phyloP scores from a whole-genome alignment of 768 basidiomycete species.

The Boletellus sp. region DNA sequence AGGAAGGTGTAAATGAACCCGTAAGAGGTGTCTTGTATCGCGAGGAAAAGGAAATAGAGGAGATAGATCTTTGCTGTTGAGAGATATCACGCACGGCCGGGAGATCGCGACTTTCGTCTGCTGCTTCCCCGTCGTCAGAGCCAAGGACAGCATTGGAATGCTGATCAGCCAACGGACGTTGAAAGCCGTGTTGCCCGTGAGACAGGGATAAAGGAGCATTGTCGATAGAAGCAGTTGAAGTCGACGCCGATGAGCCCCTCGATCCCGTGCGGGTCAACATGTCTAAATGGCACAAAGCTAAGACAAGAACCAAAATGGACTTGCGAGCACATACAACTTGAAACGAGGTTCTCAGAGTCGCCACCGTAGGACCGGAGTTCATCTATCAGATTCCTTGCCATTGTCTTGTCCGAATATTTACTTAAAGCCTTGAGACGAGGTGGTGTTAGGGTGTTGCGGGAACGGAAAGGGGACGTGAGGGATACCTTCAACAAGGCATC shows the following conservation, averaged over 20 bases:
- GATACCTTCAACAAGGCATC: constrained; percentile 78
- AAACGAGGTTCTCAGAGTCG: constrained; percentile 58
- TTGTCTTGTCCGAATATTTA: constrained; percentile 80
- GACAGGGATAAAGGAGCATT: constrained; percentile 19
- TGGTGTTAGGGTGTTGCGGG: constrained; percentile 1
- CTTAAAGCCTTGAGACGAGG: constrained; percentile 54
- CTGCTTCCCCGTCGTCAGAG: constrained; percentile 47
- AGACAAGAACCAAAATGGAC: not conserved
- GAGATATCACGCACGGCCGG: constrained; percentile 38
- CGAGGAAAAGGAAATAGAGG: constrained; percentile 62
- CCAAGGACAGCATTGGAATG: constrained; percentile 18
- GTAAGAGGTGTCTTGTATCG: constrained; percentile 77
- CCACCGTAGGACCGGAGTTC: constrained; percentile 78
- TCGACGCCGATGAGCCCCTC: constrained; percentile 59
- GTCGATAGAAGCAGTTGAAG: constrained; percentile 53
- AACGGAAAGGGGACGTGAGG: constrained; percentile 2
- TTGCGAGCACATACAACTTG: constrained; percentile 50
- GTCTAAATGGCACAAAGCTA: constrained; percentile 18
- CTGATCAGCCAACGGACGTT: constrained; percentile 8
- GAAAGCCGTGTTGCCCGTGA: constrained; percentile 14
- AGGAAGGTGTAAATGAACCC: constrained; percentile 56
- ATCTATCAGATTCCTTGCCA: constrained; percentile 67
- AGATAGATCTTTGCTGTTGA: constrained; percentile 53
- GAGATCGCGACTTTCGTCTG: constrained; percentile 46
- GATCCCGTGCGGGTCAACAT: constrained; percentile 43